These are phyloP conservation scores for Santalum album DNA, from an alignment of 164 flowering plant genomes.

Conservation along the genomic window DNA sequence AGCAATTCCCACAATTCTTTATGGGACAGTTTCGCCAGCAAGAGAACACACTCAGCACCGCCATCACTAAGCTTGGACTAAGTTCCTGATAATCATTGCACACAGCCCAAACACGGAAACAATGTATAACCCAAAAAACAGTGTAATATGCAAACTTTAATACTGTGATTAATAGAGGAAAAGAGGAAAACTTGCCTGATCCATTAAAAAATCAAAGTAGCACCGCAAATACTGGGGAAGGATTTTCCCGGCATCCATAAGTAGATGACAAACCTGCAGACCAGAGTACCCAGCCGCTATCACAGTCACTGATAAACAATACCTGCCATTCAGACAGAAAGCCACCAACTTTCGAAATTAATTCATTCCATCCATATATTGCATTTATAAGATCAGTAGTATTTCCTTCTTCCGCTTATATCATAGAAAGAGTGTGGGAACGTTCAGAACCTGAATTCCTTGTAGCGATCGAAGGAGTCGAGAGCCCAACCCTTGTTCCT, in stretches of 20 bases:
- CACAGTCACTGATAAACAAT: constrained; percentile 42
- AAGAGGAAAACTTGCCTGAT: constrained; percentile 33
- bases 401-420: background rate
- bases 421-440: background rate
- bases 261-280: constrained; percentile 27
- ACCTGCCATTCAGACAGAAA: constrained; percentile 28
- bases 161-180: too few relatives aligned
- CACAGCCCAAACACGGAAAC: too few relatives aligned
- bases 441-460: constrained; percentile 57
- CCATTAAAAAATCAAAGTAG: constrained; percentile 37
- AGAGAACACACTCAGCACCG: too few relatives aligned
- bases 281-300: constrained; percentile 45
- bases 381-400: too few relatives aligned
- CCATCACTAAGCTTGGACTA: too few relatives aligned
- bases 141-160: too few relatives aligned
- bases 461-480: constrained; percentile 44
- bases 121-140: too few relatives aligned
- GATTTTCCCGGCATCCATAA: constrained; percentile 23
- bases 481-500: constrained; percentile 42
- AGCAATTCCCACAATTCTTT: too few relatives aligned
- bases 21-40: too few relatives aligned
- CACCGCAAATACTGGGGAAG: constrained; percentile 15
- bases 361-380: too few relatives aligned
- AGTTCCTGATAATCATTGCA: too few relatives aligned
- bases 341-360: too few relatives aligned